Percentiles rank a stretch among this genome's conserved stretches.
These are phyloP conservation scores for Suaeda aralocaspica DNA, from an alignment of 148 eudicot species.

Conservation along the genomic window DNA sequence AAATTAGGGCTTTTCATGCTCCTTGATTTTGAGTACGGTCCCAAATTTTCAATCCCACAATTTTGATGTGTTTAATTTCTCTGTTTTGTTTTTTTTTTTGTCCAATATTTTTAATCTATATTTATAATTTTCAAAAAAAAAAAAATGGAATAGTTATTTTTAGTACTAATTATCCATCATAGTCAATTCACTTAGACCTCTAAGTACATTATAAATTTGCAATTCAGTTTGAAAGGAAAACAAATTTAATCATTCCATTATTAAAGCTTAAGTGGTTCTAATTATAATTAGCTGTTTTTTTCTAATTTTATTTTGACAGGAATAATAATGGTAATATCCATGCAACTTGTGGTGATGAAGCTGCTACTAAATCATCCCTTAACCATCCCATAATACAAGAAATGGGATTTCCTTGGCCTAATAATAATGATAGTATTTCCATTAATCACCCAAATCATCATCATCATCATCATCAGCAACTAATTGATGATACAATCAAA, in stretches of 20 bases:
- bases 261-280: too few relatives aligned
- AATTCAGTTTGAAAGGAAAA: neutral
- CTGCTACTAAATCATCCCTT: slow-evolving; percentile 12
- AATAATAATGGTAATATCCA: slow-evolving; percentile 31
- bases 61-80: neutral
- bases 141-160: too few relatives aligned
- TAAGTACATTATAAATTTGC: neutral
- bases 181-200: too few relatives aligned
- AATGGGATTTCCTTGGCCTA: slow-evolving; percentile 36
- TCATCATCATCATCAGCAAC: slow-evolving; percentile 18
- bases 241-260: too few relatives aligned
- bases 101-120: too few relatives aligned
- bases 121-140: too few relatives aligned
- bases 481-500: slow-evolving; percentile 21
- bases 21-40: too few relatives aligned
- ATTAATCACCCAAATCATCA: slow-evolving; percentile 22
- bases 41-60: too few relatives aligned
- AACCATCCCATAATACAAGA: slow-evolving; percentile 44
- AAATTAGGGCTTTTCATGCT: slow-evolving; percentile 22
- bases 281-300: too few relatives aligned
- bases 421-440: slow-evolving; percentile 1
- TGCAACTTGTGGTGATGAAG: slow-evolving; percentile 30
- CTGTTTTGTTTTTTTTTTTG: too few relatives aligned
- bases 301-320: slow-evolving; percentile 28
- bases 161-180: too few relatives aligned